Conservation (phyloP, 2,329 filamentous ascomycete genomes). For the Pseudogymnoascus sp. region DNA sequence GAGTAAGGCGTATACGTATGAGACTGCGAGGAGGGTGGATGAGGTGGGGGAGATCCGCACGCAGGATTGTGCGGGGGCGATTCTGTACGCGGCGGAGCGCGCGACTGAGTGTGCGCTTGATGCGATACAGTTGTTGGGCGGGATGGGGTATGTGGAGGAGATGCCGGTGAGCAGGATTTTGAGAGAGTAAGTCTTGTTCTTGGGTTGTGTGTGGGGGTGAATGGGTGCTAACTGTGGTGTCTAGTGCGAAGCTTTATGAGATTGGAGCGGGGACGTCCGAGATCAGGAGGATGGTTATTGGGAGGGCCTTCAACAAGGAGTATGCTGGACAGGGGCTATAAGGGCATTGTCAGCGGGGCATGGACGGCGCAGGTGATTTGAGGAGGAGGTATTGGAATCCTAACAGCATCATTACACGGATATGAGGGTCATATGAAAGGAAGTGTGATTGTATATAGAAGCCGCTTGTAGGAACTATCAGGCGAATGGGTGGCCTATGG, state of each 20-base stretch:
- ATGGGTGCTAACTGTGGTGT: conserved; percentile 24
- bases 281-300: conserved; percentile 89
- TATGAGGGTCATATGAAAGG: background rate
- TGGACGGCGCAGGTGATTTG: background rate
- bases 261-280: conserved; percentile 96
- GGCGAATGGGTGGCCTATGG: background rate
- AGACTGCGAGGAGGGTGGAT: conserved; percentile 71
- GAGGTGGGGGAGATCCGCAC: conserved; percentile 66
- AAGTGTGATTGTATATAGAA: background rate
- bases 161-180: conserved; percentile 81
- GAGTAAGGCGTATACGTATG: conserved; percentile 78
- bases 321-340: conserved; percentile 37
- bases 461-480: background rate
- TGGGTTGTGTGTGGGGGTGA: background rate
- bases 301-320: conserved; percentile 82
- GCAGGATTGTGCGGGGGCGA: conserved; percentile 89
- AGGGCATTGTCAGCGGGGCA: background rate
- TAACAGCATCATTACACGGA: background rate
- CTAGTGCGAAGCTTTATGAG: conserved; percentile 72
- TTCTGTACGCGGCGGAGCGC: conserved; percentile 84
- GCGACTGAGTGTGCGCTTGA: conserved; percentile 82
- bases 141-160: conserved; percentile 94
- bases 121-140: conserved; percentile 85
- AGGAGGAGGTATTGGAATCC: background rate
- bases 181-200: conserved; percentile 39